Evolutionary conservation across 192 early-diverging fungal genomes (phyloP).

Genomic region (Gonapodya prolifera): DNA sequence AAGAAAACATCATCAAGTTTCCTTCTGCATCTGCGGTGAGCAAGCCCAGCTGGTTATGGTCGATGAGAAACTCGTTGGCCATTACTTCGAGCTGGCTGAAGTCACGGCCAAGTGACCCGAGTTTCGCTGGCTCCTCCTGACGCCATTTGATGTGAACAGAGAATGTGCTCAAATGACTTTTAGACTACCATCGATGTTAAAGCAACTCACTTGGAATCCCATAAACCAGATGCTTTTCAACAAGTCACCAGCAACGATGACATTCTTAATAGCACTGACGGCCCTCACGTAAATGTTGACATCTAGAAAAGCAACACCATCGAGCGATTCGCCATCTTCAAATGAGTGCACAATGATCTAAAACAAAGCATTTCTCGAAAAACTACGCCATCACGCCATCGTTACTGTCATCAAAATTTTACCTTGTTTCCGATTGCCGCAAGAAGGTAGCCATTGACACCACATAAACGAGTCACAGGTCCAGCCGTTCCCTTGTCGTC

Average conservation of each 20-base stretch:
- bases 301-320: slow-evolving; percentile 89
- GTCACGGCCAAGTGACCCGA: slow-evolving; percentile 82
- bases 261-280: slow-evolving; percentile 71
- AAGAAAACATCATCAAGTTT: slow-evolving; percentile 70
- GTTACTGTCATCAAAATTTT: slow-evolving; percentile 7
- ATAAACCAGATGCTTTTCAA: slow-evolving; percentile 79
- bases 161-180: neutral
- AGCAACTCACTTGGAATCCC: slow-evolving; percentile 67
- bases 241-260: slow-evolving; percentile 76
- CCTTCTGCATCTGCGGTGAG: slow-evolving; percentile 74
- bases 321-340: slow-evolving; percentile 56
- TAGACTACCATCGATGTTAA: neutral
- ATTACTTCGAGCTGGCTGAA: slow-evolving; percentile 62
- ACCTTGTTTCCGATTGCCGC: slow-evolving; percentile 81
- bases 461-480: slow-evolving; percentile 72
- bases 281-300: slow-evolving; percentile 80
- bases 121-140: slow-evolving; percentile 80
- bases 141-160: too few species aligned
- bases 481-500: slow-evolving; percentile 57
- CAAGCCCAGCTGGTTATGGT: slow-evolving; percentile 55
- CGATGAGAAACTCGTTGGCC: slow-evolving; percentile 62
- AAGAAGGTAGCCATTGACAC: slow-evolving; percentile 72
- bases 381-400: neutral
- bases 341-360: slow-evolving; percentile 75
- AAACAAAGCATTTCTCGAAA: neutral